These are phyloP conservation scores for Galeopsis tetrahit DNA, from an alignment of 257 asterid species.

Conservation along the genomic window DNA sequence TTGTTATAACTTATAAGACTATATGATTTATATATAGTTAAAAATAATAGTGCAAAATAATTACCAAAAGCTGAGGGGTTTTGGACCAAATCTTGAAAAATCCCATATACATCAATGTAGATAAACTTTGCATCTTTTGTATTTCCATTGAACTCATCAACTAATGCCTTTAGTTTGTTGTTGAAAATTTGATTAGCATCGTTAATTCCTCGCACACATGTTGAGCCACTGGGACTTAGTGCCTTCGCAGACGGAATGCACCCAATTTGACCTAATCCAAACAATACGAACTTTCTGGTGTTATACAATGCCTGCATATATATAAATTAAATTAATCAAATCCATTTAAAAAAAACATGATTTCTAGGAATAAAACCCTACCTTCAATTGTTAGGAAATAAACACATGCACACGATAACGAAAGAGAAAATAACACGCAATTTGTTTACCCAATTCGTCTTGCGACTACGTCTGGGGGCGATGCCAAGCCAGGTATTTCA, in stretches of 20 bases:
- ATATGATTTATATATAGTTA: too few relatives aligned
- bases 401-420: too few relatives aligned
- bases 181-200: slow-evolving; percentile 70
- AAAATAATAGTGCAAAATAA: too few relatives aligned
- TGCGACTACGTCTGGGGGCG: too few relatives aligned
- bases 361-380: too few relatives aligned
- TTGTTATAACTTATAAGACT: too few relatives aligned
- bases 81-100: slow-evolving; percentile 71
- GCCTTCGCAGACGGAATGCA: slow-evolving; percentile 93
- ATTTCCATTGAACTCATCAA: slow-evolving; percentile 59
- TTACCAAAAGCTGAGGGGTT: slow-evolving; percentile 64
- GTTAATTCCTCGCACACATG: slow-evolving; percentile 74
- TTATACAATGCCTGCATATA: slow-evolving; percentile 51
- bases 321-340: neutral
- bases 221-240: slow-evolving; percentile 78
- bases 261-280: slow-evolving; percentile 89
- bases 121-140: slow-evolving; percentile 60
- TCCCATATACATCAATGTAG: slow-evolving; percentile 76
- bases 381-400: slow-evolving; percentile 51
- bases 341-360: neutral
- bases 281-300: slow-evolving; percentile 58
- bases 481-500: too few relatives aligned
- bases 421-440: too few relatives aligned
- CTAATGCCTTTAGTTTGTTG: slow-evolving; percentile 54
- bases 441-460: too few relatives aligned